phyloP scores from a whole-genome alignment of 208 protist species.

The Crithidia mellificae region DNA sequence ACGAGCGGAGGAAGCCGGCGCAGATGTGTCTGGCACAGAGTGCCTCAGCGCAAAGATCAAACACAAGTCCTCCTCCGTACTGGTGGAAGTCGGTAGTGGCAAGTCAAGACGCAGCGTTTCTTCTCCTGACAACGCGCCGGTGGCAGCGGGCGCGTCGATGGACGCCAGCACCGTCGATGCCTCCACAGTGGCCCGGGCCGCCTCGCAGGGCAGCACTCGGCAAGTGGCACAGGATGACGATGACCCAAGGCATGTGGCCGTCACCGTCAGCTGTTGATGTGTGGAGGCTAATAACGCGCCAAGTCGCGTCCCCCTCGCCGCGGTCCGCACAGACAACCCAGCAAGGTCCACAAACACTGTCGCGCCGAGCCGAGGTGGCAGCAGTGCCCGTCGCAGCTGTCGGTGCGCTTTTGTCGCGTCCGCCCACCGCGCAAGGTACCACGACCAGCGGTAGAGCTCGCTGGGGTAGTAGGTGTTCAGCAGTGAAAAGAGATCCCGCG shows the following conservation, averaged over 20 bases:
- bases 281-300: neutral
- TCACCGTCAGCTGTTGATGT: neutral
- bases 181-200: constrained; percentile 7
- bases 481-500: constrained; percentile 26
- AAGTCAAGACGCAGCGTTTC: constrained; percentile 16
- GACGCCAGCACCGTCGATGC: neutral
- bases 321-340: constrained; percentile 1
- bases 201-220: neutral
- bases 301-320: neutral
- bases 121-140: neutral
- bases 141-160: neutral
- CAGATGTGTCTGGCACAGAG: neutral
- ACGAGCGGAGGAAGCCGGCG: neutral
- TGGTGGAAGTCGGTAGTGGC: neutral
- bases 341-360: constrained; percentile 31
- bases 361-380: constrained; percentile 3
- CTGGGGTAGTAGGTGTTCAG: neutral
- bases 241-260: neutral
- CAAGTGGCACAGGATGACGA: neutral
- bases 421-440: constrained; percentile 12
- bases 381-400: constrained; percentile 22
- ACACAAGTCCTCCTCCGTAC: neutral
- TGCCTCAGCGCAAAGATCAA: neutral
- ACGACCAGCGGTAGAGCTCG: constrained; percentile 16
- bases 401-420: constrained; percentile 19